Evolutionary conservation across 1,284 basidiomycete species (phyloP), one percentile per base, ranked within the genome.

Genomic region (Clitocybe nebularis): DNA sequence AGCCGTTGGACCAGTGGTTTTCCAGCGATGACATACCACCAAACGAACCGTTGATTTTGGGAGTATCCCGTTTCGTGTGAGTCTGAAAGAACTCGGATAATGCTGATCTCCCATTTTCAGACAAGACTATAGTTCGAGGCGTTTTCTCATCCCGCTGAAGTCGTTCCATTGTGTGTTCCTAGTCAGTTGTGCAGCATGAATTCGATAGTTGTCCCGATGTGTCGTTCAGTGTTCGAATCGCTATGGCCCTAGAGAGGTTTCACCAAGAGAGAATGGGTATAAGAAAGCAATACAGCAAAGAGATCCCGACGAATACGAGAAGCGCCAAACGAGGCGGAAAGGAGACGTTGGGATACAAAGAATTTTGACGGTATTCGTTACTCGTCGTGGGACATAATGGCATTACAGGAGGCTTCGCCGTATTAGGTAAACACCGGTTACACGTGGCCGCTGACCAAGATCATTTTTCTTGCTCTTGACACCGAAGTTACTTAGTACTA

Each of bases 21-120:
- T n/a, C n/a, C n/a, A n/a, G n/a, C n/a, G n/a, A n/a, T n/a, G 16
- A 52, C 60, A 32, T 56, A 75, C 74, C 74, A 20, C 64, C 64
- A 46, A 62, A 59, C 17, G 73, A 75, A 17, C 72, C 71, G 25
- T 61, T 60, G 36, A 75, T 71, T 59, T 67, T 60, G 2, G 72
- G 72, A 5, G 63, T 53, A 16, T 63, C 62, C 45, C 68, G 59
- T 43, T 55, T 58, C 23, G 33, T 37, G 20, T 38, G 25, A 5
- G 24, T 38, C 22, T 34, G 26, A 36, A 36, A 25, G 8, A 40
- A 9, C 20, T 36, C 32, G 8, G 39, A 13, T 10, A 37, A 26
- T 19, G 26, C 28, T 26, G 43, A 38, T 21, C 34, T 34, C 13
- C 35, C 44, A 28, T 4, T 19, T 41, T 41, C 38, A 1, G 38